Evolutionary conservation across 495 filamentous ascomycete genomes (phyloP).

Genomic region (Stereocaulon alpinum): DNA sequence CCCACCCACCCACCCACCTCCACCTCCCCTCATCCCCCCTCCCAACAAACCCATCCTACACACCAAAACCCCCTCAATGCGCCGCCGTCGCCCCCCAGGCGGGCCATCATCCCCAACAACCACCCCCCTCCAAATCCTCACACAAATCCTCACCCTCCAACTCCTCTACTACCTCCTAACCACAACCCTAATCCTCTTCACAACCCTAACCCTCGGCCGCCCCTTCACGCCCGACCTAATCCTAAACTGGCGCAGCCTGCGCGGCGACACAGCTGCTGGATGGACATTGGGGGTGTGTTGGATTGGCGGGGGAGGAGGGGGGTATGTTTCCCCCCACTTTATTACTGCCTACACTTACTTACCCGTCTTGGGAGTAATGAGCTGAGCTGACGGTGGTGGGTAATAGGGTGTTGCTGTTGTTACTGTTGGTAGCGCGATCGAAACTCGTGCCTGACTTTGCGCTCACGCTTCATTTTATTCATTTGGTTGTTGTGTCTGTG

Average conservation of each 20-base stretch:
- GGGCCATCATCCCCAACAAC: conserved; percentile 69
- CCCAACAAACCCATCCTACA: background rate
- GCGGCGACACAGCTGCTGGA: conserved; percentile 83
- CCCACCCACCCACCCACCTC: background rate
- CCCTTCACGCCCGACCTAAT: conserved; percentile 60
- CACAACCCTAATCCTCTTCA: conserved; percentile 75
- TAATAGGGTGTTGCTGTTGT: conserved; percentile 18
- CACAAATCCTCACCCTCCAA: conserved; percentile 83
- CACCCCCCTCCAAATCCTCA: conserved; percentile 68
- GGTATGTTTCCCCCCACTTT: too few relatives aligned
- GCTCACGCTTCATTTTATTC: conserved; percentile 44
- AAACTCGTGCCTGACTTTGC: conserved; percentile 62
- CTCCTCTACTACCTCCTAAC: conserved; percentile 68
- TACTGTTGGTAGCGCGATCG: conserved; percentile 21
- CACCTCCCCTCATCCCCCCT: background rate
- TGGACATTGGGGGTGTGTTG: conserved; percentile 87
- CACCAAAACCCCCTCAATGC: too few relatives aligned
- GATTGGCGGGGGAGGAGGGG: conserved; percentile 65
- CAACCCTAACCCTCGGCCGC: conserved; percentile 68
- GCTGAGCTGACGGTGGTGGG: background rate
- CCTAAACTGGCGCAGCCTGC: conserved; percentile 68
- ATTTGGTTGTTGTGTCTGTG: conserved; percentile 33
- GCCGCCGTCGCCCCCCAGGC: conserved; percentile 71
- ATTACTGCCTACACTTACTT: too few relatives aligned
- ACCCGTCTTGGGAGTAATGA: too few relatives aligned